A percentile compares a stretch with the other conserved stretches of the same genome.
Evolutionary conservation across 2,329 filamentous ascomycete genomes (phyloP).

Genomic region (Hirsutella minnesotensis): DNA sequence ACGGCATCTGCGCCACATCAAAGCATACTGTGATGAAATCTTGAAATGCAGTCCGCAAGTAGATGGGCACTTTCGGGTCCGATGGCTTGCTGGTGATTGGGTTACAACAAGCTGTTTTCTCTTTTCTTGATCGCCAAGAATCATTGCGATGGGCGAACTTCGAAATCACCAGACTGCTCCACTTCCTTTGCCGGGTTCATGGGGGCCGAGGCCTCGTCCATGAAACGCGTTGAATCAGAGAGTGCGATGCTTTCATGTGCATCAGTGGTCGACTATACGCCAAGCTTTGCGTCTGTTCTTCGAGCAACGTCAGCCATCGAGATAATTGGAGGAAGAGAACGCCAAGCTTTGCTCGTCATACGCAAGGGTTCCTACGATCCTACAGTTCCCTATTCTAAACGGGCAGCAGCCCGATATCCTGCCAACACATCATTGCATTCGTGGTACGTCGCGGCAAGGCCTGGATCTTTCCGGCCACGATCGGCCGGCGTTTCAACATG

Average conservation of each 20-base stretch:
- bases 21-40: no score
- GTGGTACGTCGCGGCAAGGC: neutral
- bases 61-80: no score
- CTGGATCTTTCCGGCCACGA: neutral
- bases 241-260: neutral
- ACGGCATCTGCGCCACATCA: no score
- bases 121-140: neutral
- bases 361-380: neutral
- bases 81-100: no score
- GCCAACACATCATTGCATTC: conserved; percentile 1
- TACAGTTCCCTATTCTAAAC: neutral
- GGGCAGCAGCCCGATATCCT: neutral
- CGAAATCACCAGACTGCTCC: neutral
- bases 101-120: neutral
- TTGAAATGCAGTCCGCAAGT: no score
- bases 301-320: neutral
- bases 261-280: neutral
- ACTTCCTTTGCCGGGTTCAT: neutral
- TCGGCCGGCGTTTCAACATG: neutral
- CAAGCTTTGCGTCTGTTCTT: neutral
- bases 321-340: neutral
- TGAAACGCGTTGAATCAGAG: neutral
- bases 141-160: neutral
- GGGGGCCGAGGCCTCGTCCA: neutral
- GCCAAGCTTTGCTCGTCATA: neutral